Percentiles rank a stretch among this genome's conserved stretches.
Evolutionary conservation across 2,329 filamentous ascomycete genomes (phyloP).

Genomic region (Helicocarpus griseus): DNA sequence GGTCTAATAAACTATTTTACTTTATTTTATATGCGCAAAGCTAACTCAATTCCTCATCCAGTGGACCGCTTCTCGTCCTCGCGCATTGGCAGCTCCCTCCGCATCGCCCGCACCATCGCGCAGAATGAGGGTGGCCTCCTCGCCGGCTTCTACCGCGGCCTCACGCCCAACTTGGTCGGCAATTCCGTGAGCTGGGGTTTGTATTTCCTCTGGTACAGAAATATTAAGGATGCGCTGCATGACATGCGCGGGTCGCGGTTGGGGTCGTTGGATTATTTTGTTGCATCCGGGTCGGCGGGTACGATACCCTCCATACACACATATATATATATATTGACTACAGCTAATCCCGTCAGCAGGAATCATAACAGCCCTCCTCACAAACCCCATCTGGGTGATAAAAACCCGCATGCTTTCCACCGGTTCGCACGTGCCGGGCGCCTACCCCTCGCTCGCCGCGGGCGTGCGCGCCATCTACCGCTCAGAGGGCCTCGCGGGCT

Average conservation of each 20-base stretch:
- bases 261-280: slow-evolving; percentile 63
- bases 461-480: slow-evolving; percentile 59
- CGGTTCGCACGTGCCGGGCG: slow-evolving; percentile 61
- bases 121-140: slow-evolving; percentile 45
- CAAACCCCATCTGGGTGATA: slow-evolving; percentile 96
- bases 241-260: slow-evolving; percentile 24
- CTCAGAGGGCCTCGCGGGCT: slow-evolving; percentile 65
- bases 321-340: not conserved
- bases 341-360: slow-evolving; percentile 38
- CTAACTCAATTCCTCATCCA: slow-evolving; percentile 20
- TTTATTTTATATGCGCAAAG: no score
- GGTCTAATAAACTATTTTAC: no score
- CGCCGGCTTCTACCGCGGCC: slow-evolving; percentile 72
- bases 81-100: slow-evolving; percentile 43
- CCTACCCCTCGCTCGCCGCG: slow-evolving; percentile 67
- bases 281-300: slow-evolving; percentile 58
- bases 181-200: slow-evolving; percentile 85
- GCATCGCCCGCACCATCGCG: slow-evolving; percentile 43
- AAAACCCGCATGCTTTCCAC: slow-evolving; percentile 95
- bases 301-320: slow-evolving; percentile 12
- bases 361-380: slow-evolving; percentile 66
- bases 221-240: slow-evolving; percentile 47
- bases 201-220: slow-evolving; percentile 72
- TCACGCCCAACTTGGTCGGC: slow-evolving; percentile 82
- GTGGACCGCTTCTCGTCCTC: slow-evolving; percentile 42